Base-by-base conservation (phyloP, 441 rosid species). In the Sinapis alba region DNA sequence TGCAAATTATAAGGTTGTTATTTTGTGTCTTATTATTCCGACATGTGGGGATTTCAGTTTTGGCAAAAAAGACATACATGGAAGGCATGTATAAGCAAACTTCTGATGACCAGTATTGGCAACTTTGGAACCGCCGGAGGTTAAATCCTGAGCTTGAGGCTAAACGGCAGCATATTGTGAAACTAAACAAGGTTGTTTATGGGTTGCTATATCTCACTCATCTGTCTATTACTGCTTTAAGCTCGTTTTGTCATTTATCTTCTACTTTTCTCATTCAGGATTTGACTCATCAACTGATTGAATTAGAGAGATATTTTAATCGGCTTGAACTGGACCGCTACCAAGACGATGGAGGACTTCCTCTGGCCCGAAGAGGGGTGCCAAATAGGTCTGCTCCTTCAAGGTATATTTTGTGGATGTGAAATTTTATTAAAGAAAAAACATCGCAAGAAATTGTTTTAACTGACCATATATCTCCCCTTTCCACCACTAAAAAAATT, bases 51-150 rank as follows among this genome's bases (percentile, higher is more conserved):
- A 53, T 83, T 76, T 80, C 88, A 96, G 99, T 87, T 79, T 77
- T 91, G 91, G 95, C 96, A 26, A 89, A 88, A 84, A 90, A 86
- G 84, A 75, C 83, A 79, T 86, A 87, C 71, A 66, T 91, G 79
- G 96, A 96, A 79, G 97, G 94, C 63, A 82, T 91, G 76, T 78
- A 89, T 57, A 90, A 90, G 84, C 99, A 96, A 90, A 89, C 97
- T 74, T 87, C 88, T 66, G 97, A 96, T 80, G 75, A 79, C 66
- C 91, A 66, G 62, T 93, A 91, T 72, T 88, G 93, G 97, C 97
- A 93, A 61, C 87, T 93, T 47, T 93, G 98, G 99, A 86, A 86
- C 84, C 85, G 82, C 79, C 99, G 87, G 82, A 91, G 85, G 87
- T 81, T 93, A 86, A 83, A 87, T 82, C 80, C 92, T 69, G 98